Evolutionary conservation across 768 basidiomycete genomes (phyloP).

Genomic region (Paxillus ammoniavirescens): DNA sequence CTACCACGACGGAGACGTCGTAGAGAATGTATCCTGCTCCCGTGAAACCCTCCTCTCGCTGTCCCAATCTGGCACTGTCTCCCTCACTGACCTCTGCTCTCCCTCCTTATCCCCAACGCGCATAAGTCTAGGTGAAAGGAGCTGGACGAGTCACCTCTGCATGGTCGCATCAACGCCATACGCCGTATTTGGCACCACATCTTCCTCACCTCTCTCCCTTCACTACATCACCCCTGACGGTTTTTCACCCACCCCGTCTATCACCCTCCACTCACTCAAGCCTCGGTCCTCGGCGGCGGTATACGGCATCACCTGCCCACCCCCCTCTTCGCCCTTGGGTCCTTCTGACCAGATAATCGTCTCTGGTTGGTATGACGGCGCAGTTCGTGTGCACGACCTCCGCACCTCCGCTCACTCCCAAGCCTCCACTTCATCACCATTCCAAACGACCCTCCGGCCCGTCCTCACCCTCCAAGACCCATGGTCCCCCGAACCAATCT

Average conservation of each 20-base stretch:
- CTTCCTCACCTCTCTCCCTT: slow-evolving; percentile 53
- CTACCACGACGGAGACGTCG: slow-evolving; percentile 43
- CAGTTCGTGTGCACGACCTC: slow-evolving; percentile 72
- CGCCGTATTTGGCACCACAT: slow-evolving; percentile 66
- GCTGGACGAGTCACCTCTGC: slow-evolving; percentile 65
- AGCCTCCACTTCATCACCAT: slow-evolving; percentile 8
- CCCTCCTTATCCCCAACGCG: slow-evolving; percentile 20
- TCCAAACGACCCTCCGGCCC: slow-evolving; percentile 46
- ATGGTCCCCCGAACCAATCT: slow-evolving; percentile 71
- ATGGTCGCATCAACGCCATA: slow-evolving; percentile 51
- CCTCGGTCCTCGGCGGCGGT: slow-evolving; percentile 57
- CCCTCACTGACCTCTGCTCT: slow-evolving; percentile 32
- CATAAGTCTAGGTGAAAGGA: slow-evolving; percentile 48
- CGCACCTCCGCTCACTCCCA: slow-evolving; percentile 40
- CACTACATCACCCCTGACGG: slow-evolving; percentile 49
- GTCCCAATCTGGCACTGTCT: slow-evolving; percentile 53
- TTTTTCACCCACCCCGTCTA: slow-evolving; percentile 47
- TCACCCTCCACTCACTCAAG: slow-evolving; percentile 43
- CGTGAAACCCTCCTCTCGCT: slow-evolving; percentile 50
- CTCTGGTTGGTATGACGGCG: slow-evolving; percentile 82
- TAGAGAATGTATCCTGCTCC: slow-evolving; percentile 57
- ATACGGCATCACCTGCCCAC: slow-evolving; percentile 65
- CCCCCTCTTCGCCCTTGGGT: slow-evolving; percentile 65
- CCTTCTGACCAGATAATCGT: slow-evolving; percentile 68
- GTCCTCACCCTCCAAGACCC: slow-evolving; percentile 64